phyloP scores from a whole-genome alignment of 768 basidiomycete genomes.

The Serendipita vermifera region DNA sequence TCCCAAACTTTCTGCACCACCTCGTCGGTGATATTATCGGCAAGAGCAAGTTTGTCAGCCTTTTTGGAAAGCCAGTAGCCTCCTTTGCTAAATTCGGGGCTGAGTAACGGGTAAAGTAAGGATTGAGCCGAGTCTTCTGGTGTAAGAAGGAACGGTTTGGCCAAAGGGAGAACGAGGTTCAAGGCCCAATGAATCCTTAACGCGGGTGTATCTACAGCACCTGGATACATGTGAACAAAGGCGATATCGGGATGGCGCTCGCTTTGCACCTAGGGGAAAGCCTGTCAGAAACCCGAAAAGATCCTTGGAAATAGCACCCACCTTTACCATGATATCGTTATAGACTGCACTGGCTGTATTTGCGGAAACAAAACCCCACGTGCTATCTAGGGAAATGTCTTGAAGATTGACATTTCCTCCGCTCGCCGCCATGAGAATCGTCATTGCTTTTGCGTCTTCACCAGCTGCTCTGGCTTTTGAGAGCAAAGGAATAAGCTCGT shows the following conservation, averaged over 20 bases:
- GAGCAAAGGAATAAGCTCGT: conserved; percentile 35
- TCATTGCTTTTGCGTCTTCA: conserved; percentile 39
- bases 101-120: not conserved
- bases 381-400: conserved; percentile 40
- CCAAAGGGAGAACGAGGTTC: not conserved
- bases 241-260: not conserved
- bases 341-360: not conserved
- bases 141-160: not conserved
- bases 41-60: not conserved
- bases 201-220: not conserved
- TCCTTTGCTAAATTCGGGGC: not conserved
- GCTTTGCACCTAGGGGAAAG: not conserved
- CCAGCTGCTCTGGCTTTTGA: conserved; percentile 32
- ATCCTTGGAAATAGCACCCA: not conserved
- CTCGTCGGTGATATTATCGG: not conserved
- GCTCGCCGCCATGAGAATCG: conserved; percentile 28
- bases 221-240: not conserved
- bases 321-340: conserved; percentile 5
- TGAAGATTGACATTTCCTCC: conserved; percentile 31
- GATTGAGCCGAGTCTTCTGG: not conserved
- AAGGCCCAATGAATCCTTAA: not conserved
- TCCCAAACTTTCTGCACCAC: not conserved
- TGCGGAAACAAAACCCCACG: not conserved
- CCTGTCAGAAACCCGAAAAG: not conserved
- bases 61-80: not conserved